These are phyloP conservation scores for Raffaelea deltoideospora DNA, from an alignment of 2,329 filamentous ascomycete species.

Conservation along the genomic window DNA sequence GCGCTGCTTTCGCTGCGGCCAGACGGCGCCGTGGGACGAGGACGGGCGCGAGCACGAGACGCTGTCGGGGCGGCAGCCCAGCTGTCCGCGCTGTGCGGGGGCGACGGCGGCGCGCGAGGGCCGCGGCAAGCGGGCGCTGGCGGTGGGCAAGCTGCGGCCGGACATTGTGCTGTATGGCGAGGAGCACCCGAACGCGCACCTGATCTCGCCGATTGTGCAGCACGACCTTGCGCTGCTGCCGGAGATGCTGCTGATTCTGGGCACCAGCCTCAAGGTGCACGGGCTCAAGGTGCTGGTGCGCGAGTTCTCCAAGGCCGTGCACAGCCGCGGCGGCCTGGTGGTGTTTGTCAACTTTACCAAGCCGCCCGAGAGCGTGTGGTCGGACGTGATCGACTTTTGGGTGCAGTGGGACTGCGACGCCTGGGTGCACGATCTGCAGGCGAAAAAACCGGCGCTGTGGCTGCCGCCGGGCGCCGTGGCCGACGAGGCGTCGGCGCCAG, in stretches of 20 bases:
- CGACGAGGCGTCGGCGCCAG: too few species aligned
- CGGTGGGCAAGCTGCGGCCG: conserved; percentile 52
- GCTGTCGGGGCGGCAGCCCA: conserved; percentile 48
- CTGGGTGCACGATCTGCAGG: conserved; percentile 51
- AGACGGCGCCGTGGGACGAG: conserved; percentile 44
- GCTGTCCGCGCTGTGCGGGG: conserved; percentile 49
- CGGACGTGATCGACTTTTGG: conserved; percentile 60
- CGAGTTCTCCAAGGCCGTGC: conserved; percentile 57
- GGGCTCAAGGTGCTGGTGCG: conserved; percentile 55
- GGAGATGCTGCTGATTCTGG: conserved; percentile 54
- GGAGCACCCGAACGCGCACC: conserved; percentile 52
- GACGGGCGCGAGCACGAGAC: conserved; percentile 38
- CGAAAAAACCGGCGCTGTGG: conserved; percentile 45
- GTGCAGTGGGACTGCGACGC: conserved; percentile 61
- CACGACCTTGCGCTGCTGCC: conserved; percentile 50
- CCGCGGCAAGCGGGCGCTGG: conserved; percentile 49
- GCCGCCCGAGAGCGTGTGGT: conserved; percentile 56
- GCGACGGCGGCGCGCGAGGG: conserved; percentile 48
- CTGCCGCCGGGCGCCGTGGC: conserved; percentile 27
- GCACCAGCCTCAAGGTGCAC: conserved; percentile 56
- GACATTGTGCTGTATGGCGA: conserved; percentile 65
- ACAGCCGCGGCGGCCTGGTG: conserved; percentile 51
- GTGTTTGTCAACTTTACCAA: conserved; percentile 62
- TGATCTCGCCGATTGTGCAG: conserved; percentile 53
- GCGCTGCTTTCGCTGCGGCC: conserved; percentile 47